Base-by-base conservation (phyloP, 306 rosid species). In the Vicia sativa region DNA sequence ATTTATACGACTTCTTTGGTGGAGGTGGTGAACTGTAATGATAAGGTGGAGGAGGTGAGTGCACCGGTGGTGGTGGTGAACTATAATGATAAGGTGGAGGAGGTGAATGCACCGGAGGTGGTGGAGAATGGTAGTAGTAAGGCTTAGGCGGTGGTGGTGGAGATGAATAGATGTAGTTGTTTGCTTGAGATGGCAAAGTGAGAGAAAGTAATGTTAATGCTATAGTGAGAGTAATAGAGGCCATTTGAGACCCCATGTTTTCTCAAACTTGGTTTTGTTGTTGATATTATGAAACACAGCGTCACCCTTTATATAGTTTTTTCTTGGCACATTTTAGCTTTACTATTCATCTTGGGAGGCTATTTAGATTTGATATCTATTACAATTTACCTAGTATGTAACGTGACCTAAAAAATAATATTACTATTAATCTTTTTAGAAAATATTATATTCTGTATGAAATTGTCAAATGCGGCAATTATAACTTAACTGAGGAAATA, bases 221-320 rank as follows among this genome's bases (percentile, higher is more conserved):
- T 8, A 84, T 69, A 63, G 71, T 71, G 9, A 87, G 44, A 44
- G 74, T 21, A 37, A 67, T 50, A 72, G 83, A 70, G 75, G 87
- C 50, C 81, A 77, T 62, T 16, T 18, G 21, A 43, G 80, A 69
- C 56, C 86, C 81, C 92, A 84, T 87, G 56, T 78, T 74, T 60
- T n/a, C 49, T 13, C 38, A 34, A 38, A 38, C 8, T 23, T 67
- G 79, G 86, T 35, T 57, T 66, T 67, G 55, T 74, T 82, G 12
- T 6, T 72, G 75, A 75, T n/a, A 14, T 62, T 43, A 11, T 29
- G 39, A 8, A 43, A 38, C 46, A 43, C 7, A 13, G 41, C 13
- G 16, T 2, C 44, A 0, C 74, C 56, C 87, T 77, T 74, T 89
- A 84, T 84, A 86, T 87, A 87, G 83, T 62, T 75, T 72, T 45